Evolutionary conservation across 2,329 filamentous ascomycete species (phyloP), one percentile per base, ranked within the genome.

Genomic region (Fusarium goolgardi): DNA sequence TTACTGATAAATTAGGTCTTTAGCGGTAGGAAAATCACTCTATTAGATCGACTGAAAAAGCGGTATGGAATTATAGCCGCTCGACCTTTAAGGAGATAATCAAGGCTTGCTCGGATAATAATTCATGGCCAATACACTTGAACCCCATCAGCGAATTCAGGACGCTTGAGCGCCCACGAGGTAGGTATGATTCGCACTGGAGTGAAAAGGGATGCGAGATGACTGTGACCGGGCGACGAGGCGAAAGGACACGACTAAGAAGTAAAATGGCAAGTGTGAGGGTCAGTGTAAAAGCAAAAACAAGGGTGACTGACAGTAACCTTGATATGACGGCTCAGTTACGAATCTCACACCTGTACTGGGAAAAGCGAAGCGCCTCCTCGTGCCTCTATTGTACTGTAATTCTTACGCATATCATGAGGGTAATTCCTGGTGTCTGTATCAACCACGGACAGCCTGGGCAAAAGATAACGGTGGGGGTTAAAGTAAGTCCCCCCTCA

Each of bases 391-490:
- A 27, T 31, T 31, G 6, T 18, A 40, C 47, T 51, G 34, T 51
- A 62, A 46, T 29, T 73, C 53, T 73, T 73, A 73, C 71, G 59
- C 69, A 72, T 73, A 72, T 59, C 49, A 55, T 62, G 49, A 69
- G 63, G 55, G 71, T 73, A 73, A 73, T 73, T 57, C 20, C 31
- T 39, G 47, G 45, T 47, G 31, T 66, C 59, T 63, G 29, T 57
- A 57, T 63, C 55, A 73, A 71, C 59, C 62, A 49, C 8, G 25
- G 25, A 27, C 44, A 49, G 39, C 25, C 23, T 58, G 43, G 9
- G 23, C 40, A 55, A 64, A n/a, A 71, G 67, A 64, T 72, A 66
- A 60, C 53, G 65, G 69, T 65, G 62, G 69, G 71, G 62, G 46
- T 40, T 51, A 50, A 52, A 39, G 34, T 25, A 41, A 49, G 57